Evolutionary conservation across 1,284 basidiomycete genomes (phyloP), one percentile per base, ranked within the genome.

Genomic region (Sanguinoderma infundibulare): DNA sequence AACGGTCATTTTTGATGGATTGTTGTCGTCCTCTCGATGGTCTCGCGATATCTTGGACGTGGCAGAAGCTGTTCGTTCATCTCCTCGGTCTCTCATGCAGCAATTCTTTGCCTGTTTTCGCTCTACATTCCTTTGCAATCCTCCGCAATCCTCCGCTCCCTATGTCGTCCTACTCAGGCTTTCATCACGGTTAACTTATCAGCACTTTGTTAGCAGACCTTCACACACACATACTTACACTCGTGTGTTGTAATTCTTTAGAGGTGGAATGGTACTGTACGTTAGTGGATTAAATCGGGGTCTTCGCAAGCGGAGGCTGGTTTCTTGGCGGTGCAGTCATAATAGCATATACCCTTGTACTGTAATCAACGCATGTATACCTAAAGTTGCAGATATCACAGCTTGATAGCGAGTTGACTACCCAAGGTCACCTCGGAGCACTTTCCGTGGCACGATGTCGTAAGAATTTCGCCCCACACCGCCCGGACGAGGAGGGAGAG

Each of bases 401-500:
- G 17, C 28, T 6, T 3, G 9, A 17, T 7, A 17, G 7, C 9
- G 26, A n/a, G 24, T 10, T 7, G 28, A 32, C 46, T 58, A 58
- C 34, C 30, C 32, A 22, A 35, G 32, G 8, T 61, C 20, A 30
- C 8, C 52, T 30, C 53, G 50, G 34, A 61, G 59, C 24, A 69
- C 55, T 52, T 57, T 58, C 46, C 61, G 49, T 44, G 63, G 65
- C 3, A 67, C 67, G 26, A 55, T 60, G n/a, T 66, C 68, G 24
- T 70, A 69, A 54, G 67, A 20, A 10, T 56, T 56, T 28, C 55
- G 53, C 30, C 53, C 50, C 28, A 20, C 49, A 26, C 57, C 56
- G 34, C 59, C 24, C 26, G 63, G 63, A 8, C 50, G 56, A 32
- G 34, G 12, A 46, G 24, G 22, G 5, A 42, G 22, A 10, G 22